These are phyloP conservation scores for Brassica hybrid DNA, from an alignment of 441 rosid genomes.

Conservation along the genomic window DNA sequence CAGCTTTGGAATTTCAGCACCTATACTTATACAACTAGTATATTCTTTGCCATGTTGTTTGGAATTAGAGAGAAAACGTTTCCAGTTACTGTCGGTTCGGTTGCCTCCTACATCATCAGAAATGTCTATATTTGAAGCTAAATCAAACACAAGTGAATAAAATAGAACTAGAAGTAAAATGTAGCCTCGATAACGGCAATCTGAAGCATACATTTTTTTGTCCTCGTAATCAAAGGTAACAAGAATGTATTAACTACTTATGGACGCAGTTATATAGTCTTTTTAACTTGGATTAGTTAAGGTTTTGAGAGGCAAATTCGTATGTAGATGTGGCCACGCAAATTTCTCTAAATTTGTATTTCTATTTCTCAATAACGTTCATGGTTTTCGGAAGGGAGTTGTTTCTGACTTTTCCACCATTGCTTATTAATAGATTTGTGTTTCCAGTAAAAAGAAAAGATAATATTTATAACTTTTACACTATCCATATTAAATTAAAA, in stretches of 20 bases:
- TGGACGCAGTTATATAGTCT: background rate
- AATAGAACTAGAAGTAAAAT: conserved; percentile 17
- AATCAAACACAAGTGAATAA: conserved; percentile 2
- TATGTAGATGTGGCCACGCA: conserved; percentile 18
- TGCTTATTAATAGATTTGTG: background rate
- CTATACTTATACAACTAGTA: too few species aligned
- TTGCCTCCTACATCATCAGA: conserved; percentile 12
- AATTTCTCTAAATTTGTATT: background rate
- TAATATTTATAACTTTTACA: background rate
- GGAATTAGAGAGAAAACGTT: conserved; percentile 3
- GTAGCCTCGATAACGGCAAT: background rate
- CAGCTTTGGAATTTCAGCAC: too few species aligned
- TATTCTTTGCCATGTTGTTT: background rate
- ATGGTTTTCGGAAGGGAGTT: background rate
- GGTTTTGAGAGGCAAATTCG: conserved; percentile 5
- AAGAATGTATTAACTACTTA: background rate
- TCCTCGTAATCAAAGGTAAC: background rate
- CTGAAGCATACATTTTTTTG: conserved; percentile 20
- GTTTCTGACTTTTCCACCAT: background rate
- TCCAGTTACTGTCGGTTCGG: background rate
- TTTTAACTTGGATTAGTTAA: background rate
- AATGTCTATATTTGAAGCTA: conserved; percentile 6
- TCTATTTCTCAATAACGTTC: background rate
- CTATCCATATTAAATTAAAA: background rate
- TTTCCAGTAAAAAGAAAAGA: background rate